Base-by-base conservation (phyloP, 192 early-diverging fungal species). In the Dispira parvispora region DNA sequence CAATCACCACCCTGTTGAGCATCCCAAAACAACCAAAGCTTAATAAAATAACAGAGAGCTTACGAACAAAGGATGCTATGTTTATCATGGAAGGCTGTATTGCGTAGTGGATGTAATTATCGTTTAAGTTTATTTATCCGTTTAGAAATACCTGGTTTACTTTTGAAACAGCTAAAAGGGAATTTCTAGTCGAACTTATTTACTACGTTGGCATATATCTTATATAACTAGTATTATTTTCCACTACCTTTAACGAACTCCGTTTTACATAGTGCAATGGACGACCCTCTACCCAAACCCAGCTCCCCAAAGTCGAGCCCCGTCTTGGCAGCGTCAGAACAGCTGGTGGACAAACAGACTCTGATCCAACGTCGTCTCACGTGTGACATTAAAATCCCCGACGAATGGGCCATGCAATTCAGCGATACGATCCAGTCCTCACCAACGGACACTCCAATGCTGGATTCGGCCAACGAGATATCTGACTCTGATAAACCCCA, bases 321-420 rank as follows among this genome's bases (percentile, higher is more conserved):
- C 47, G 8, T 23, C 16, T 4, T 23, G 16, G 16, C 47, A 23
- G 18, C 47, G 1, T 20, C 47, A 9, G 21, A 16, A 50, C 25
- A 3, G 12, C 13, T 55, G 11, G 53, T 26, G 8, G 12, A 21
- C 20, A 26, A 21, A 21, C 21, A 14, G 18, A 26, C 53, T 13
- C 21, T 27, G 53, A 26, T 26, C 53, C 20, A 55, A 21, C 53
- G 53, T 14, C 53, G 53, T 14, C 16, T 1, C 14, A 55, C 53
- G 25, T 55, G 53, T 25, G 53, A 55, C 53, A 21, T 55, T 25
- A 14, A 12, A 21, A 55, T 55, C 25, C 53, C 53, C 20, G 23
- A 55, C 2, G 53, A 55, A 28, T 55, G 53, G 53, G 53, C 53
- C 23, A 55, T 55, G 53, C 53, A 55, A 28, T 25, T 21, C 21